Percentiles rank a stretch among this genome's conserved stretches.
Evolutionary conservation across 371 early-diverging fungal species (phyloP).

Genomic region (Phascolomyces articulosus): DNA sequence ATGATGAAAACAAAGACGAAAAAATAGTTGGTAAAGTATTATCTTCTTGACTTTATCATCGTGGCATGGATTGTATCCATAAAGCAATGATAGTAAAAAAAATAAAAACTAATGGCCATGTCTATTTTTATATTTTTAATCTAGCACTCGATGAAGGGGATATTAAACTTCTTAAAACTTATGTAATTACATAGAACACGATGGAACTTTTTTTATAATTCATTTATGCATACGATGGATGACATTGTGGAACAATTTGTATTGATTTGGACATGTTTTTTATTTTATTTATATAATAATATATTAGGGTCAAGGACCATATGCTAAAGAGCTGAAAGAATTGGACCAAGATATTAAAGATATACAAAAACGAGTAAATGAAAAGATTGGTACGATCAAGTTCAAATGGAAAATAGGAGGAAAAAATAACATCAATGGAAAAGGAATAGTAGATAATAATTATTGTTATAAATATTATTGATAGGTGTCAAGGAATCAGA

Average conservation of each 20-base stretch:
- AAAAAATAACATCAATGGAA: too few species aligned
- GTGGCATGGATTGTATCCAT: too few species aligned
- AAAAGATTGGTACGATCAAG: constrained; percentile 84
- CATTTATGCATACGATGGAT: too few species aligned
- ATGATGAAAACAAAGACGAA: constrained; percentile 78
- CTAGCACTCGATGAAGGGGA: constrained; percentile 94
- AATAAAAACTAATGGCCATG: not conserved
- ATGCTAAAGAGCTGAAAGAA: constrained; percentile 89
- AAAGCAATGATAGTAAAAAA: not conserved
- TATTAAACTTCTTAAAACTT: constrained; percentile 93
- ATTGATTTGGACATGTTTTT: too few species aligned
- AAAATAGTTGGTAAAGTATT: constrained; percentile 83
- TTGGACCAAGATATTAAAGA: constrained; percentile 94
- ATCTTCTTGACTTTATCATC: not conserved
- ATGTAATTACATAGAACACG: constrained; percentile 45
- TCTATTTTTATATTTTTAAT: not conserved
- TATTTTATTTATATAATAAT: too few species aligned
- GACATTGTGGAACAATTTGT: too few species aligned
- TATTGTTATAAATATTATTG: too few species aligned
- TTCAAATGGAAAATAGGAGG: not conserved
- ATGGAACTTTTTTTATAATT: not conserved
- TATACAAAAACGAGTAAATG: constrained; percentile 94
- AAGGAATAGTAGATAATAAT: too few species aligned
- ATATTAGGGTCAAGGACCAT: constrained; percentile 94
- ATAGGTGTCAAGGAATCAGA: constrained; percentile 98